Evolutionary conservation across 345 rosid genomes (phyloP).

Genomic region (Citrus mangshanensis): DNA sequence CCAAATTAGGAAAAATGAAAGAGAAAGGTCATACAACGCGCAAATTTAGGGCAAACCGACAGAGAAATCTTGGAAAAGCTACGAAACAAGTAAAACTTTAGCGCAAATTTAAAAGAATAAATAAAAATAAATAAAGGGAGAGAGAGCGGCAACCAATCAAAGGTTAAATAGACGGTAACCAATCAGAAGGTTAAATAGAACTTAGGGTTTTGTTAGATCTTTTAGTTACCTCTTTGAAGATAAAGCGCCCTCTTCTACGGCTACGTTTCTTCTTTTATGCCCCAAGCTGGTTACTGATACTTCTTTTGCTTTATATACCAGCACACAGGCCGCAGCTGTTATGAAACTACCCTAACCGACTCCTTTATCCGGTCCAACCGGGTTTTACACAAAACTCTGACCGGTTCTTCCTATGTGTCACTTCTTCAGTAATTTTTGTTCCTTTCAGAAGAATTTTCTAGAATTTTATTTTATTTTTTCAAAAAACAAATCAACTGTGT

Average conservation of each 20-base stretch:
- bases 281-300: constrained; percentile 25
- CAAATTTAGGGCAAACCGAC: not conserved
- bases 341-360: constrained; percentile 54
- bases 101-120: not conserved
- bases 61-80: not conserved
- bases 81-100: not conserved
- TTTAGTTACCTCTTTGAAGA: constrained; percentile 5
- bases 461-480: too few species aligned
- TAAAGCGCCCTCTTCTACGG: constrained; percentile 62
- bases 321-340: constrained; percentile 5
- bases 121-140: too few species aligned
- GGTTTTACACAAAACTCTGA: not conserved
- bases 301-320: constrained; percentile 34
- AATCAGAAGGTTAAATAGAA: not conserved
- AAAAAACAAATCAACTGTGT: too few species aligned
- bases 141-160: not conserved
- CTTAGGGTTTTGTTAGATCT: constrained; percentile 27
- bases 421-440: not conserved
- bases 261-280: constrained; percentile 60
- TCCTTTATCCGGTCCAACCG: constrained; percentile 31
- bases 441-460: too few species aligned
- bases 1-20: not conserved
- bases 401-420: not conserved
- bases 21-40: not conserved
- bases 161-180: not conserved